These are phyloP conservation scores for Epichloe sylvatica DNA, from an alignment of 2,329 filamentous ascomycete species.

Conservation along the genomic window DNA sequence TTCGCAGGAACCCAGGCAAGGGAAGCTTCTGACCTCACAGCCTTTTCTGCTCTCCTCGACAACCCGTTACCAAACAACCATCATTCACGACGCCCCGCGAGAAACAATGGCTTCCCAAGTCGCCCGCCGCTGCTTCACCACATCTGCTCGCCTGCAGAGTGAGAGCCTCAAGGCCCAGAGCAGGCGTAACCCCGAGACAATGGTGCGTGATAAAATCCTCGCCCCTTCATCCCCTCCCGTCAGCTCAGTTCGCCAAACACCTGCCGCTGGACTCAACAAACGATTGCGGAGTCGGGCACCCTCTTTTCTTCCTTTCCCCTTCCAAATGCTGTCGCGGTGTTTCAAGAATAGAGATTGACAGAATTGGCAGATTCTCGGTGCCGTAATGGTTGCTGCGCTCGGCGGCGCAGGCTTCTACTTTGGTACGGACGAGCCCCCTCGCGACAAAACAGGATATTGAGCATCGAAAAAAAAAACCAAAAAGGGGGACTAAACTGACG, in stretches of 20 bases:
- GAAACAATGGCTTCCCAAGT: constrained; percentile 42
- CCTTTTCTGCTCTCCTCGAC: not conserved
- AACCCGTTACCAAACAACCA: not conserved
- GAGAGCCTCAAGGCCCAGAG: constrained; percentile 41
- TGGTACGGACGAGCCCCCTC: constrained; percentile 34
- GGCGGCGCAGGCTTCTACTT: constrained; percentile 84
- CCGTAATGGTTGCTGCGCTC: constrained; percentile 80
- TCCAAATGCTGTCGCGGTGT: not conserved
- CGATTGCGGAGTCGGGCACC: no score
- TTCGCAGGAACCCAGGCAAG: not conserved
- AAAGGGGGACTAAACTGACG: no score
- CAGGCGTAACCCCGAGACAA: constrained; percentile 37
- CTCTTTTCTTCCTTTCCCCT: no score
- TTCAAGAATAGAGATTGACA: not conserved
- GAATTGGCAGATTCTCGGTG: constrained; percentile 60
- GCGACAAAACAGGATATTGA: no score
- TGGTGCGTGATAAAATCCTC: constrained; percentile 28
- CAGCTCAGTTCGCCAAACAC: not conserved
- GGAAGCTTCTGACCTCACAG: not conserved
- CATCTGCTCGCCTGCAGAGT: constrained; percentile 35
- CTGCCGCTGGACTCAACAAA: not conserved
- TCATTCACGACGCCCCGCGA: constrained; percentile 8
- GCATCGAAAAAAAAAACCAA: no score
- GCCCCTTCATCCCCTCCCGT: constrained; percentile 5
- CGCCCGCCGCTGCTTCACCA: constrained; percentile 42